Evolutionary conservation across 2,329 filamentous ascomycete genomes (phyloP), one percentile per base, ranked within the genome.

Genomic region (Claviceps humidiphila): DNA sequence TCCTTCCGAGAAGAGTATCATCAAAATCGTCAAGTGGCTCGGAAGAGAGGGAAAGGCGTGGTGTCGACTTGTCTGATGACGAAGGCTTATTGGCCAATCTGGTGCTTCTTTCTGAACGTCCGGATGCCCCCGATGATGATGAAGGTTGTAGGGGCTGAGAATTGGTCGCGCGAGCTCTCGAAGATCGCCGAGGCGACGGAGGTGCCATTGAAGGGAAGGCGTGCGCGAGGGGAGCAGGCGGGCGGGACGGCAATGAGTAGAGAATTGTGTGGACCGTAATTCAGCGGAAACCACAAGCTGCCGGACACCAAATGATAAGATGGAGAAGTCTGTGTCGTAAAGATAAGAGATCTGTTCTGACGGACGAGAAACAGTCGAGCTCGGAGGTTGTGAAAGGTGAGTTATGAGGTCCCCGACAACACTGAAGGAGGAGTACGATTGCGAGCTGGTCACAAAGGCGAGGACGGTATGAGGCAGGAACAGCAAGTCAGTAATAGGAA

Each of bases 91-190:
- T 77, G 64, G 84, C 79, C 50, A 81, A 81, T 67, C 86, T 79
- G 49, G 85, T 85, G 64, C 74, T 81, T 67, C 88, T 81, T 61
- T 95, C 89, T 55, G 76, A 77, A 63, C 87, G 87, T 60, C 78
- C 79, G 56, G 87, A 90, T 43, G 86, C 83, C 63, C 85, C 85
- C 55, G 83, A 90, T 43, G 88, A 91, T 49, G 86, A 82, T 57
- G 86, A 89, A 57, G 86, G 88, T 61, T 88, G 84, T 61, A 88
- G 83, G 61, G 84, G 81, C 70, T 81, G 80, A 63, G 83, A 78
- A 74, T 90, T 86, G 61, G 81, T 82, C 64, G 82, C 82, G 66
- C 88, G 87, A 74, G 89, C 89, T 78, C 91, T 84, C 70, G 90
- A 93, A 64, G 90, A 95, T 68, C 91, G 87, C 72, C 91, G 85